Evolutionary conservation across 441 rosid genomes (phyloP), one percentile per base, ranked within the genome.

Genomic region (Syzygium syzygioides): DNA sequence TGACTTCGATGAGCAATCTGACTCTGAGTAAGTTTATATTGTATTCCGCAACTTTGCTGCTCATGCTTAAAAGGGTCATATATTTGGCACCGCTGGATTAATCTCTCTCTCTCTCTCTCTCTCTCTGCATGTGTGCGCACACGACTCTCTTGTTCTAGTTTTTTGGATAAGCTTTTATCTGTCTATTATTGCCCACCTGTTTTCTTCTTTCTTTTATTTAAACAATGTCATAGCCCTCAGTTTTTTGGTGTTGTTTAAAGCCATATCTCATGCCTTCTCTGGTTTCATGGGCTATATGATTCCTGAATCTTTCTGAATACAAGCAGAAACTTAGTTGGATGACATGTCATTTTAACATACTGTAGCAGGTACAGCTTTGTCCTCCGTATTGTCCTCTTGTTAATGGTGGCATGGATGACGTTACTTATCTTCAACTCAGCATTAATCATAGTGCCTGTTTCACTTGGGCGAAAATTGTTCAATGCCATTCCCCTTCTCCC

Each of bases 351-450:
- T 50, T 57, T 48, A 55, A 55, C 41, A 32, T 88, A 84, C 89
- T 90, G 88, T 91, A 95, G 99, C 93, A 95, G 99, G 96, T 96
- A 94, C 86, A 92, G 93, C 91, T 97, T 98, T 95, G 99, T 94
- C 79, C 91, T 96, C 86, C 96, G 99, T 86, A 95, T 97, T 84
- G 94, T 97, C 85, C 95, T 97, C 86, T 93, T 98, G 91, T 93
- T 98, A 90, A 94, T 97, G 92, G 94, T 95, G 71, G 99, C 99
- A 54, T 98, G 99, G 99, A 96, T 97, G 94, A 96, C 99, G 55
- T 94, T 98, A 79, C 99, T 98, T 88, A 85, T 98, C 91, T 95
- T 96, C 93, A 96, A 97, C 94, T 97, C 99, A 12, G 94, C 97
- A 76, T 88, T 98, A 93, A 93, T 98, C 91, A 96, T 96, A 85